A percentile compares a stretch with the other conserved stretches of the same genome.
Conservation (phyloP, 768 basidiomycete genomes). For the Imleria badia region DNA sequence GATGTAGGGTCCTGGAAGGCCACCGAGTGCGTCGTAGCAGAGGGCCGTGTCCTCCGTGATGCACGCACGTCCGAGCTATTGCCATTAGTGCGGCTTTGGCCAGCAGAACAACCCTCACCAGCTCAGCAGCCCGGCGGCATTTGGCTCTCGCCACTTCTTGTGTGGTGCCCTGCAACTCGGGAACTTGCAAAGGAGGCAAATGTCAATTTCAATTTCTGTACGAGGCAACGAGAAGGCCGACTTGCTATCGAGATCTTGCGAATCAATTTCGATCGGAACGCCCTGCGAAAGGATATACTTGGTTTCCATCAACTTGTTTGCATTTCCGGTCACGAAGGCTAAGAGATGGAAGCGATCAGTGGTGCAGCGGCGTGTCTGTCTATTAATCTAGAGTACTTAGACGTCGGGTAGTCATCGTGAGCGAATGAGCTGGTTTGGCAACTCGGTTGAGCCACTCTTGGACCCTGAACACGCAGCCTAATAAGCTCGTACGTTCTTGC, state of each 20-base stretch:
- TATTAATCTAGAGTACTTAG: conserved; percentile 21
- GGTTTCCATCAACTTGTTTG: conserved; percentile 90
- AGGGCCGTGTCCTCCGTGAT: conserved; percentile 95
- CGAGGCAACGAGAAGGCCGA: conserved; percentile 11
- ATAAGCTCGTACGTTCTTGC: background rate
- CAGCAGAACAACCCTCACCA: conserved; percentile 44
- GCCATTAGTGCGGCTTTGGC: conserved; percentile 1
- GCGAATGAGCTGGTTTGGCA: background rate
- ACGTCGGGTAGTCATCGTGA: conserved; percentile 21
- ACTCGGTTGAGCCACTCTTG: background rate
- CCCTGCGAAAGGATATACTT: conserved; percentile 73
- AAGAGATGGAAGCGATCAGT: conserved; percentile 11
- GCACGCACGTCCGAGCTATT: conserved; percentile 50
- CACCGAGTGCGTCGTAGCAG: conserved; percentile 84
- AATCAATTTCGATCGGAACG: conserved; percentile 69
- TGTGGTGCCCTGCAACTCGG: conserved; percentile 92
- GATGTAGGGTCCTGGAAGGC: conserved; percentile 96
- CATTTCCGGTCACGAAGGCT: conserved; percentile 96
- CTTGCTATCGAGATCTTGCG: conserved; percentile 78
- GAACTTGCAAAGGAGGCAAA: conserved; percentile 50
- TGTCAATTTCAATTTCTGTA: background rate
- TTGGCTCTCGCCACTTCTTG: conserved; percentile 88
- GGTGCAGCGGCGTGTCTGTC: background rate
- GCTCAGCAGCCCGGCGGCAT: conserved; percentile 79
- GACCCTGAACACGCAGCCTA: conserved; percentile 2